Base-by-base conservation (phyloP, 2,329 filamentous ascomycete species). In the Trichophaea hybrida region DNA sequence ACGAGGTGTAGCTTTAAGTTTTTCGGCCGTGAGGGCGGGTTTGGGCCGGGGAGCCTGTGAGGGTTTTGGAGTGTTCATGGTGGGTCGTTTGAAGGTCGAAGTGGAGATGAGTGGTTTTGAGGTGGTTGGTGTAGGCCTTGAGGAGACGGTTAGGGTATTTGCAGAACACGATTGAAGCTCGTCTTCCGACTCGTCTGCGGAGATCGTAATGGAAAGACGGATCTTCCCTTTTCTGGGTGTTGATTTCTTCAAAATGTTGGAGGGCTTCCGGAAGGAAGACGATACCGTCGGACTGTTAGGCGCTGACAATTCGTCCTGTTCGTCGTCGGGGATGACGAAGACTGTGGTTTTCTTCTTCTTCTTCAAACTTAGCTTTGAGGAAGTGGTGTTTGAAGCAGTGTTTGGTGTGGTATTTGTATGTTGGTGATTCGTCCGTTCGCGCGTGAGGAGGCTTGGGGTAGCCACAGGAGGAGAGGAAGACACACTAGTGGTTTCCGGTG, bases 151-250 rank as follows among this genome's bases (percentile, higher is more conserved):
- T 34, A 31, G 38, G 5, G n/a, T 33, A 3, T 54, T 32, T 17
- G 58, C 33, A 17, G 38, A 15, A n/a, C n/a, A 2, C 7, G 53
- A 53, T 37, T 48, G 38, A 17, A 57, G 40, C 38, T 60, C 55
- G 40, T 38, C 32, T 5, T 49, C 55, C 6, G 43, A 50, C 13
- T 37, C 43, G 55, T 51, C 46, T 52, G 52, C 40, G 6, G 31
- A 12, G 48, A 17, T 50, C 12, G 48, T 17, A 24, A 32, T 50
- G 15, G 48, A 50, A 17, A 50, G 48, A 12, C 15, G 48, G 15
- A 1, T 17, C 31, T 50, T 50, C 13, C 15, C 15, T 17, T 50
- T 50, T 50, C 5, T 17, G 48, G n/a, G 48, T 50, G 31, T 50
- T 32, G 48, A 50, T 50, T 17, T 24, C 48, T 12, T 32, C 31